These are phyloP conservation scores for Solanum hybrid DNA, from an alignment of 305 asterid genomes.

Conservation along the genomic window DNA sequence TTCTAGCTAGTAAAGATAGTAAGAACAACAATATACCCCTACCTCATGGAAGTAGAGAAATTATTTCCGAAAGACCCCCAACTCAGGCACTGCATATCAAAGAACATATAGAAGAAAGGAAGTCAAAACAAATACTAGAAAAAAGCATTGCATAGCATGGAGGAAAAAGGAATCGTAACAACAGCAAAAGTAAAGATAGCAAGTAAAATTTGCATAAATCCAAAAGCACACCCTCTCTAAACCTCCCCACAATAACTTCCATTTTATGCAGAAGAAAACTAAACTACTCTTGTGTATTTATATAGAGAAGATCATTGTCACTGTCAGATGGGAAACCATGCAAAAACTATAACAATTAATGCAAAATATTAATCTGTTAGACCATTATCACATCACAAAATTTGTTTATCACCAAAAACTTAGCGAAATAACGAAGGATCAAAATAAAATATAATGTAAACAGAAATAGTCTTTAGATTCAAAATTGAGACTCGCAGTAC, in stretches of 20 bases:
- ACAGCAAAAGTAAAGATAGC: background rate
- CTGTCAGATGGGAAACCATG: background rate
- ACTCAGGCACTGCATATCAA: background rate
- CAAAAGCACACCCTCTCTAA: background rate
- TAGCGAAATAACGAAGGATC: background rate
- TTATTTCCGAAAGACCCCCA: background rate
- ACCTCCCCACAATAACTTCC: background rate
- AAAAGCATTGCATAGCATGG: background rate
- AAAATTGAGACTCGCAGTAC: background rate
- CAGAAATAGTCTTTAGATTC: background rate
- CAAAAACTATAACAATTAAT: background rate
- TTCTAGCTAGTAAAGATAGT: background rate
- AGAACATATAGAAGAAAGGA: background rate
- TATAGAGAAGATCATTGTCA: background rate
- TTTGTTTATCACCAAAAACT: background rate
- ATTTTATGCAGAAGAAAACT: background rate
- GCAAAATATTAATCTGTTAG: background rate
- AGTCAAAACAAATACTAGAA: background rate
- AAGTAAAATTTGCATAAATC: background rate
- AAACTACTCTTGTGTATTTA: background rate
- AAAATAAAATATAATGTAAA: no score
- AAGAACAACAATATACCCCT: background rate
- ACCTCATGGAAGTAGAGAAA: background rate
- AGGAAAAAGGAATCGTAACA: background rate
- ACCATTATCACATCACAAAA: background rate